Conservation (phyloP, 208 protist species). For the Leptomonas seymouri region DNA sequence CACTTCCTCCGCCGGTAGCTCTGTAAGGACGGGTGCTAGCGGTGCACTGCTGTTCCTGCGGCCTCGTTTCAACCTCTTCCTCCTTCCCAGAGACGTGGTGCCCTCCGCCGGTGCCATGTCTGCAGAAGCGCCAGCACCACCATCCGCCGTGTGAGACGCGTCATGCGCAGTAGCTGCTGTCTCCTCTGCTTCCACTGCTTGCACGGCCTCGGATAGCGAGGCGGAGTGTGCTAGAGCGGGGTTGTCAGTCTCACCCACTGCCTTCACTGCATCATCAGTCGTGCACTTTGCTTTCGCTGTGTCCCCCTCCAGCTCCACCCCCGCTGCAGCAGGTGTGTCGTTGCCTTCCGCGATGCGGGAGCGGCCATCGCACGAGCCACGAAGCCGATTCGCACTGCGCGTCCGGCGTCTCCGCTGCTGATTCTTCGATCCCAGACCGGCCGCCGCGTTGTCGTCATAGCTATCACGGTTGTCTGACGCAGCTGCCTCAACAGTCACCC, state of each 20-base stretch:
- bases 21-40: neutral
- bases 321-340: neutral
- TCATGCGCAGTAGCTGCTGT: neutral
- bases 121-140: neutral
- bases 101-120: neutral
- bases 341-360: neutral
- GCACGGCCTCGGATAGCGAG: neutral
- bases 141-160: no score
- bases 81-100: no score
- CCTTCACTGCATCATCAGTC: neutral
- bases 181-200: neutral
- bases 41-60: neutral
- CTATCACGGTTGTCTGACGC: neutral
- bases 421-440: neutral
- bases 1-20: neutral
- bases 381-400: constrained; percentile 7
- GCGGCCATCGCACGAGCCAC: neutral
- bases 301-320: no score
- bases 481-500: neutral
- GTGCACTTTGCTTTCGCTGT: neutral
- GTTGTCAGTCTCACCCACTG: neutral
- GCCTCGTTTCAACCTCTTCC: neutral
- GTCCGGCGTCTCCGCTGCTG: constrained; percentile 9
- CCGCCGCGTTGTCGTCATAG: neutral
- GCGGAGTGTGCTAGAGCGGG: neutral